Evolutionary conservation across 768 basidiomycete species (phyloP).

Genomic region (Hebeloma cylindrosporum): DNA sequence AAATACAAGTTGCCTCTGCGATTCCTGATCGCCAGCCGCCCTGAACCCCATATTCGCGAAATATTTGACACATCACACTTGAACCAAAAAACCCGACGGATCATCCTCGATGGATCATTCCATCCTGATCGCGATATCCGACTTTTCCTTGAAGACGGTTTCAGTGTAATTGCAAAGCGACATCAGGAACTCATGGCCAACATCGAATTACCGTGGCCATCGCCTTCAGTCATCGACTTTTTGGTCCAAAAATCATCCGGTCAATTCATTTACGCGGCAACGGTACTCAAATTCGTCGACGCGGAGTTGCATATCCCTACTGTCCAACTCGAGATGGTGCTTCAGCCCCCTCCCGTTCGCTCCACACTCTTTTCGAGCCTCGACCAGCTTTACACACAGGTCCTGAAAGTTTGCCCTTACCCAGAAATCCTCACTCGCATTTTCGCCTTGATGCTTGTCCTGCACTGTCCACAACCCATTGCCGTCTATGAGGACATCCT

Average conservation of each 20-base stretch:
- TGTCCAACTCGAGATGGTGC: conserved; percentile 11
- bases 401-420: conserved; percentile 6
- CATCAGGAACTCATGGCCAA: not conserved
- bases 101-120: conserved; percentile 5
- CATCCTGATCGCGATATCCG: conserved; percentile 14
- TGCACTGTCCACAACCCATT: conserved; percentile 12
- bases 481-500: conserved; percentile 16
- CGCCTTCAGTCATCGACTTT: conserved; percentile 4
- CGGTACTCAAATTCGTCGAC: conserved; percentile 17
- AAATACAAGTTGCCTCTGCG: conserved; percentile 7
- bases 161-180: conserved; percentile 7
- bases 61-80: conserved; percentile 5
- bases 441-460: conserved; percentile 7
- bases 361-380: conserved; percentile 9
- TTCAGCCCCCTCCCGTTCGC: not conserved
- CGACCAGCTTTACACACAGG: conserved; percentile 14
- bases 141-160: conserved; percentile 11
- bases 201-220: conserved; percentile 3
- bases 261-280: conserved; percentile 18
- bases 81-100: not conserved
- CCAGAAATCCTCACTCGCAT: conserved; percentile 3
- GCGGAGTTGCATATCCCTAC: conserved; percentile 7
- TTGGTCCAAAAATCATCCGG: conserved; percentile 14
- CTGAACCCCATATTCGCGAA: conserved; percentile 13
- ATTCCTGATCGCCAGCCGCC: conserved; percentile 15